Evolutionary conservation across 352 stramenopile species (phyloP), one percentile per base, ranked within the genome.

Genomic region (Phytophthora hybrid): DNA sequence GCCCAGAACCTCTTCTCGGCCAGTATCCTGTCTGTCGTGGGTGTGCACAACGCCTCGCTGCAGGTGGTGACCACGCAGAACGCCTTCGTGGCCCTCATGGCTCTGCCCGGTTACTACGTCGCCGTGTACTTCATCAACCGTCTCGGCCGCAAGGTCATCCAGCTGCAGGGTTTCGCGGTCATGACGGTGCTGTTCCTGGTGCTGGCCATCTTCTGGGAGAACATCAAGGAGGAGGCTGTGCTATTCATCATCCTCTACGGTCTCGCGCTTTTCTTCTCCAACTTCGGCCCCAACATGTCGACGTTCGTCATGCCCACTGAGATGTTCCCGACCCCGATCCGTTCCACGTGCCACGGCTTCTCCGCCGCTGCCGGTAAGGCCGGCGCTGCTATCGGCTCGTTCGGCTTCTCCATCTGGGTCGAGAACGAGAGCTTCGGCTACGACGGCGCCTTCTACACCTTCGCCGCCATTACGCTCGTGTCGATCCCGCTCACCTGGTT

Each of bases 231-330:
- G 52, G 62, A 87, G 32, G 65, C 78, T 5, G 72, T 88, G 44
- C 65, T 87, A 2, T 96, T 96, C 63, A 84, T 95, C 54, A 75
- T 93, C 31, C 61, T 97, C 3, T 96, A 90, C 72, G 85, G 87
- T 0, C 69, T 93, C 16, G 77, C 87, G 1, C 84, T 97, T 34
- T 95, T 94, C 67, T 93, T 93, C 69, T 87, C 87, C 55, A 95
- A 97, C 73, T 97, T 97, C 65, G 91, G 91, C 0, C 90, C 91
- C 31, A 96, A 96, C 74, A 86, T 76, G 59, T 93, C 91, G 31
- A 97, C 90, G 6, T 97, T 97, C 76, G 86, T 98, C 18, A 86
- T 98, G 78, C 92, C 93, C 0, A 92, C 93, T 0, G 94, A 98
- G 76, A 93, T 97, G 62, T 89, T 84, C 66, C 83, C 83, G 7